Evolutionary conservation across 2,329 filamentous ascomycete species (phyloP).

Genomic region (Cladosporium colombiae): DNA sequence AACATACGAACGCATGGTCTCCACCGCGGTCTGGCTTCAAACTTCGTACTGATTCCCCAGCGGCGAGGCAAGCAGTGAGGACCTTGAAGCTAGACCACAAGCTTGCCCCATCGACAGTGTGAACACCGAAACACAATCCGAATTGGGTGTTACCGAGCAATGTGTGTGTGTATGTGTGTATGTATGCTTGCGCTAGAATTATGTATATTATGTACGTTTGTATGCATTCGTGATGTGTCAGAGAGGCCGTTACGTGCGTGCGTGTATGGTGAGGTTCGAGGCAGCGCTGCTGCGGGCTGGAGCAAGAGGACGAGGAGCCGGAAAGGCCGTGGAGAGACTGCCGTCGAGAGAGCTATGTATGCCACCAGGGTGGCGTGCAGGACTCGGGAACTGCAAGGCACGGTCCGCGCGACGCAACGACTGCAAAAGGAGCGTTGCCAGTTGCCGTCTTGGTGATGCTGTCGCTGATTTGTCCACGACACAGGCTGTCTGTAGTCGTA

Average conservation of each 20-base stretch:
- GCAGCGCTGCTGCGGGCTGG: background rate
- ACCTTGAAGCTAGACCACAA: too few relatives aligned
- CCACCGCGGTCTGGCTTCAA: too few relatives aligned
- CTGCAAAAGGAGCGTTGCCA: background rate
- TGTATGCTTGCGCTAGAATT: background rate
- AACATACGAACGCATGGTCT: background rate
- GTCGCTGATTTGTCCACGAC: background rate
- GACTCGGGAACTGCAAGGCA: background rate
- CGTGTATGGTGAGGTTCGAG: background rate
- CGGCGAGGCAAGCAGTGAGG: too few relatives aligned
- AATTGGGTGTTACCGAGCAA: background rate
- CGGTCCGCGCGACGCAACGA: background rate
- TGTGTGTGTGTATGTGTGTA: background rate
- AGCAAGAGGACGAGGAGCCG: background rate
- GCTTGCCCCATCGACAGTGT: too few relatives aligned
- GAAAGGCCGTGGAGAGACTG: too few relatives aligned
- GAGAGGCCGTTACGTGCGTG: background rate
- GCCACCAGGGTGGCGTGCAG: background rate
- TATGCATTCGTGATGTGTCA: background rate
- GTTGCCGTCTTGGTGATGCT: background rate
- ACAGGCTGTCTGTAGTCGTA: background rate
- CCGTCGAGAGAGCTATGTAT: background rate
- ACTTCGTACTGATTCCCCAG: too few relatives aligned
- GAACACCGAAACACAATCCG: too few relatives aligned
- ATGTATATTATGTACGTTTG: background rate